Percentiles rank a stretch among this genome's conserved stretches.
phyloP scores from a whole-genome alignment of 1,284 basidiomycete species.

The Schizopora paradoxa region DNA sequence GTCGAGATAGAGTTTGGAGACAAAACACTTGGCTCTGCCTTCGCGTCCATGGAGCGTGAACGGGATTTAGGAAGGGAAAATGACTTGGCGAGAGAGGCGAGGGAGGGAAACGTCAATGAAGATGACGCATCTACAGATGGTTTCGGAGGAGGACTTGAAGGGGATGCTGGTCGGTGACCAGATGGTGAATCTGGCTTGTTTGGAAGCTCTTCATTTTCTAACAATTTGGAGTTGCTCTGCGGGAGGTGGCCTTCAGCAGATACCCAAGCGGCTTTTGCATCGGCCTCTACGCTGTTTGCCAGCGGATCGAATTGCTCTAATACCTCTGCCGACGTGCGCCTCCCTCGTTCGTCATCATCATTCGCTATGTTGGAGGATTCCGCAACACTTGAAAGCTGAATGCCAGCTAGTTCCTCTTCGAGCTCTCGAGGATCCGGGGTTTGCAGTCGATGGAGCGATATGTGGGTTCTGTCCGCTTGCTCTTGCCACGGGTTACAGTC shows the following conservation, averaged over 20 bases:
- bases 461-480: not conserved
- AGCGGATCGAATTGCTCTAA: slow-evolving; percentile 65
- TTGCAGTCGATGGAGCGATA: not conserved
- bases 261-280: slow-evolving; percentile 58
- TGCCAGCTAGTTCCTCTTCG: not conserved
- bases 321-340: slow-evolving; percentile 31
- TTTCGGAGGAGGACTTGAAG: slow-evolving; percentile 11
- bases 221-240: slow-evolving; percentile 29
- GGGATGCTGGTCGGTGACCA: slow-evolving; percentile 26
- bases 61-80: slow-evolving; percentile 50
- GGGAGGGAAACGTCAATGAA: slow-evolving; percentile 41
- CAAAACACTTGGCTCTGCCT: slow-evolving; percentile 40
- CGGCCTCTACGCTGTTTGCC: slow-evolving; percentile 47
- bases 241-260: slow-evolving; percentile 52
- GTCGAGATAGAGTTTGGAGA: slow-evolving; percentile 51
- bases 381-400: not conserved
- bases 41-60: slow-evolving; percentile 54
- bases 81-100: slow-evolving; percentile 58
- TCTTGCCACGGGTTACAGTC: slow-evolving; percentile 5
- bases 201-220: too few relatives aligned
- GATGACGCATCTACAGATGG: slow-evolving; percentile 8
- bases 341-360: not conserved
- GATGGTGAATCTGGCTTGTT: slow-evolving; percentile 43
- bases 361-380: not conserved
- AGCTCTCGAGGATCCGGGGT: slow-evolving; percentile 7